Evolutionary conservation across 495 filamentous ascomycete genomes (phyloP).

Genomic region (Aspergillus diversus): DNA sequence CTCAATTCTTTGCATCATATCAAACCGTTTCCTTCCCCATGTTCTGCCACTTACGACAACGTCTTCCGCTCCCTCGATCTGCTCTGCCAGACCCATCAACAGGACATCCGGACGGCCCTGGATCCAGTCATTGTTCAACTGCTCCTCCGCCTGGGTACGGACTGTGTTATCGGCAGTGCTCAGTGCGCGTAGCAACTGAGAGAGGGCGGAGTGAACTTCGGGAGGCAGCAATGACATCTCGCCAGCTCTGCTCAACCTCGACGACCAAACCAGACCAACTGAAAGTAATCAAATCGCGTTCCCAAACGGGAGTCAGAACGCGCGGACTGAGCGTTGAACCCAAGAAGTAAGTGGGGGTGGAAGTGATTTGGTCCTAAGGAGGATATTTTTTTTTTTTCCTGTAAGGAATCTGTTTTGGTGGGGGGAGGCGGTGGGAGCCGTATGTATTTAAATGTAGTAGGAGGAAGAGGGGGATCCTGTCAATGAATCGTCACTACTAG

Average conservation of each 20-base stretch:
- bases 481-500: slow-evolving; percentile 15
- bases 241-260: slow-evolving; percentile 24
- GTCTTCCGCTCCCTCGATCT: slow-evolving; percentile 74
- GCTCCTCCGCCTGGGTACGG: slow-evolving; percentile 84
- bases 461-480: slow-evolving; percentile 35
- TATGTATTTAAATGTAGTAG: slow-evolving; percentile 33
- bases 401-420: slow-evolving; percentile 29
- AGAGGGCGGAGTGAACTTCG: slow-evolving; percentile 79
- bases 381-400: slow-evolving; percentile 25
- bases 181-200: slow-evolving; percentile 81
- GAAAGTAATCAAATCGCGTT: slow-evolving; percentile 20
- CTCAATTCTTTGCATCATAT: no score
- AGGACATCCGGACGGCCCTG: slow-evolving; percentile 77
- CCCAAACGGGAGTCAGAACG: slow-evolving; percentile 14
- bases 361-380: slow-evolving; percentile 18
- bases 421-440: slow-evolving; percentile 35
- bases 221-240: slow-evolving; percentile 84
- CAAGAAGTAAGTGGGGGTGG: slow-evolving; percentile 25
- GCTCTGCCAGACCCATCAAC: slow-evolving; percentile 91
- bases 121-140: slow-evolving; percentile 88
- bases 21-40: background rate
- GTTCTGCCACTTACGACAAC: slow-evolving; percentile 59
- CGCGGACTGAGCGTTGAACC: slow-evolving; percentile 26
- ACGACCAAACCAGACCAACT: slow-evolving; percentile 19
- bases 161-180: slow-evolving; percentile 87